Conservation (phyloP, 306 rosid species). For the Cicer chorassanicum region DNA sequence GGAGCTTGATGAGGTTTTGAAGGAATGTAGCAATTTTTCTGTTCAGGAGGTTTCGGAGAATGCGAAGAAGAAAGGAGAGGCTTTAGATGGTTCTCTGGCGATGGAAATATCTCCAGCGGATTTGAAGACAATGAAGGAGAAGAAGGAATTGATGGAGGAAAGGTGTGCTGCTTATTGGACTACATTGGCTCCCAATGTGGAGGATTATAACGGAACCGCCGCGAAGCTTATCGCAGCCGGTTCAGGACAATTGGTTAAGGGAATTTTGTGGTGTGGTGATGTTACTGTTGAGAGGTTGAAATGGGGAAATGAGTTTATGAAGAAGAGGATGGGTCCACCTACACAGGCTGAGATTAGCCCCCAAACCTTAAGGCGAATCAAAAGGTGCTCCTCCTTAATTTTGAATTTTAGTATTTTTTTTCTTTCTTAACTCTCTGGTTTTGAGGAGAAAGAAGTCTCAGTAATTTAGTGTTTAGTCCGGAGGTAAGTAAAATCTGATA, state of each 20-base stretch:
- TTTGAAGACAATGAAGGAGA: slow-evolving; percentile 59
- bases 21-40: slow-evolving; percentile 63
- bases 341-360: slow-evolving; percentile 64
- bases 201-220: slow-evolving; percentile 71
- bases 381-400: slow-evolving; percentile 52
- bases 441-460: too few relatives aligned
- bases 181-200: slow-evolving; percentile 96
- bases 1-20: slow-evolving; percentile 68
- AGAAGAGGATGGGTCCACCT: slow-evolving; percentile 59
- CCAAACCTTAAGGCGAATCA: slow-evolving; percentile 70
- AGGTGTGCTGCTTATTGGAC: slow-evolving; percentile 86
- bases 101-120: slow-evolving; percentile 68
- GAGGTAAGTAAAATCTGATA: too few relatives aligned
- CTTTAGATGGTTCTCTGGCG: slow-evolving; percentile 67
- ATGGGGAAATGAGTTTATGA: slow-evolving; percentile 84
- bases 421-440: too few relatives aligned
- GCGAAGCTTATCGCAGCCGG: slow-evolving; percentile 79
- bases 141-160: slow-evolving; percentile 73
- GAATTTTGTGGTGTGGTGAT: slow-evolving; percentile 97
- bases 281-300: slow-evolving; percentile 86
- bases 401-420: too few relatives aligned
- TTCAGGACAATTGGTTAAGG: slow-evolving; percentile 76
- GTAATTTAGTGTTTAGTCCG: too few relatives aligned
- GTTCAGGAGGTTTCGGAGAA: slow-evolving; percentile 69
- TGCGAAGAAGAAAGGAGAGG: slow-evolving; percentile 68